A percentile compares a stretch with the other conserved stretches of the same genome.
phyloP scores from a whole-genome alignment of 805 yeast genomes.

The Spathaspora arborariae region DNA sequence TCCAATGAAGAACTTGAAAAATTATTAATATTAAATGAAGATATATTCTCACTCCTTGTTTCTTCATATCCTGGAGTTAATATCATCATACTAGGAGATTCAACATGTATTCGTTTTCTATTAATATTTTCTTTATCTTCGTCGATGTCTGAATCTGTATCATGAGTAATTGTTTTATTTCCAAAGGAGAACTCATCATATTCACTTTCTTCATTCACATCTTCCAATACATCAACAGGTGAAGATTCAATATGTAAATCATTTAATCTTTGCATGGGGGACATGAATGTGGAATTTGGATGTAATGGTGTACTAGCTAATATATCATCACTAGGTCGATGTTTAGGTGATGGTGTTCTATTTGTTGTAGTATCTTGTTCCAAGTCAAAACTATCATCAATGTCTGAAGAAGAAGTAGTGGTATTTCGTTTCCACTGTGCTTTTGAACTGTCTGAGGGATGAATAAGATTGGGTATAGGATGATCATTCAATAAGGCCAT shows the following conservation, averaged over 20 bases:
- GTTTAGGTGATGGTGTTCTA: not conserved
- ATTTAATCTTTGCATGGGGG: constrained; percentile 35
- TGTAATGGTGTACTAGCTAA: constrained; percentile 12
- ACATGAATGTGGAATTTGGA: constrained; percentile 19
- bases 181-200: constrained; percentile 18
- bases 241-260: constrained; percentile 26
- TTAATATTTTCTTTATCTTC: constrained; percentile 5
- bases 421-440: too few species aligned
- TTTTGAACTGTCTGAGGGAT: not conserved
- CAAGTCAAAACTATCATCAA: not conserved
- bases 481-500: not conserved
- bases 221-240: constrained; percentile 8
- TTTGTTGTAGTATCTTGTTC: not conserved
- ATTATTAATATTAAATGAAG: not conserved
- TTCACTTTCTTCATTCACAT: constrained; percentile 11
- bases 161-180: constrained; percentile 23
- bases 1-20: constrained; percentile 24
- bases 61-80: constrained; percentile 12
- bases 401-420: not conserved
- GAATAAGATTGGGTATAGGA: not conserved
- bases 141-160: constrained; percentile 16
- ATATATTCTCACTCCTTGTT: too few species aligned
- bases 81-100: constrained; percentile 5
- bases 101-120: constrained; percentile 7
- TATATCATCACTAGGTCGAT: not conserved